Evolutionary conservation across 2,329 filamentous ascomycete genomes (phyloP).

Genomic region (Trichoderma koningiopsis): DNA sequence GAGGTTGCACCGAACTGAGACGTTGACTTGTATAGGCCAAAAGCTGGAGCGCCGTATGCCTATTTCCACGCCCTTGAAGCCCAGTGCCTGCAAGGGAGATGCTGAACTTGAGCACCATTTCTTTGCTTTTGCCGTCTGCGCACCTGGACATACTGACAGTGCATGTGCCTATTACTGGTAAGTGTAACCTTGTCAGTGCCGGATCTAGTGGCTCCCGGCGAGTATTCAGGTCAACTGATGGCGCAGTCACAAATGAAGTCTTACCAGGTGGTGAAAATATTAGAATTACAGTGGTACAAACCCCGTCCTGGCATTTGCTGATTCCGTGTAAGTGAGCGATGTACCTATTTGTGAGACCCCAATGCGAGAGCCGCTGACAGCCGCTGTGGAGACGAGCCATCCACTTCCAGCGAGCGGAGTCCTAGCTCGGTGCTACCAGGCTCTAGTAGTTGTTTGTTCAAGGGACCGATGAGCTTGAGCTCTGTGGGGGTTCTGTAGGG

Average conservation of each 20-base stretch:
- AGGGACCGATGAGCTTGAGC: not conserved
- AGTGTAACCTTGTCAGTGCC: not conserved
- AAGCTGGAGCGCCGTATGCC: not conserved
- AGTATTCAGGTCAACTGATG: not conserved
- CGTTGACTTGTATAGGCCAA: not conserved
- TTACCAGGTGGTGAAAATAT: too few species aligned
- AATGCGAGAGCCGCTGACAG: conserved; percentile 24
- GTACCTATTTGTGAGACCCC: not conserved
- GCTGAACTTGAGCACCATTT: too few species aligned
- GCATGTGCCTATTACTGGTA: not conserved
- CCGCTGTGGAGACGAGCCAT: conserved; percentile 14
- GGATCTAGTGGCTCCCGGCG: not conserved
- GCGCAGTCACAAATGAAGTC: not conserved
- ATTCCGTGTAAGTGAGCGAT: not conserved
- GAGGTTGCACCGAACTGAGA: not conserved
- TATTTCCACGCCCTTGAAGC: not conserved
- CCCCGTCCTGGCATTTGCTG: too few species aligned
- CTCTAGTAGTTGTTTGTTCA: not conserved
- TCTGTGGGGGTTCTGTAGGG: too few species aligned
- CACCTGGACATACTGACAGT: not conserved
- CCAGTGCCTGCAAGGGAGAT: not conserved
- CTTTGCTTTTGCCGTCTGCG: not conserved
- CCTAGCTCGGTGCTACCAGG: not conserved
- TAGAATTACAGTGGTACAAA: not conserved
- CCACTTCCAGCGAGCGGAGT: conserved; percentile 1